These are phyloP conservation scores for Malus fusca DNA, from an alignment of 306 rosid genomes.

Conservation along the genomic window DNA sequence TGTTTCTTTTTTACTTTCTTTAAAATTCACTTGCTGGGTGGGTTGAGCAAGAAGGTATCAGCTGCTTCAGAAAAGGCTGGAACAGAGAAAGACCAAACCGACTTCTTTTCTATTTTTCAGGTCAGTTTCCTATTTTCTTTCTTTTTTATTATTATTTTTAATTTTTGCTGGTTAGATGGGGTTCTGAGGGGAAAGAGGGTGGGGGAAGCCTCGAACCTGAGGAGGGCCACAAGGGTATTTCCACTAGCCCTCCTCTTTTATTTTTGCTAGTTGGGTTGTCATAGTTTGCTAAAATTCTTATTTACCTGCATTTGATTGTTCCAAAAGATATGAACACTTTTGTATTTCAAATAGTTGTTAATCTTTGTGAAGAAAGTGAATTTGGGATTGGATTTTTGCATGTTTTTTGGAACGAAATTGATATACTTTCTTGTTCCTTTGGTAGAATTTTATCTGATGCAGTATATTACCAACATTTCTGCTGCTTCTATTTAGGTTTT, in stretches of 20 bases:
- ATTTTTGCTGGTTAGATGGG: background rate
- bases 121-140: constrained; percentile 1
- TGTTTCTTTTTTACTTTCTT: background rate
- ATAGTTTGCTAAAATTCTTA: background rate
- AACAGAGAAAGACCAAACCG: background rate
- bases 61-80: background rate
- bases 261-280: background rate
- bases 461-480: no score
- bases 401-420: no score
- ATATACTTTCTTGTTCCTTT: no score
- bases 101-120: constrained; percentile 5
- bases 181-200: no score
- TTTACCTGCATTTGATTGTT: background rate
- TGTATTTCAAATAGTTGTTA: background rate
- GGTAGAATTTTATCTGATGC: no score
- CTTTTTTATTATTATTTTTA: background rate
- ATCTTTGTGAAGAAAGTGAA: no score
- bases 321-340: background rate
- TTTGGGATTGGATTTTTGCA: no score
- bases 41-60: background rate
- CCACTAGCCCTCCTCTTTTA: background rate
- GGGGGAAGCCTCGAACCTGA: no score
- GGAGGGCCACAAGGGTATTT: no score
- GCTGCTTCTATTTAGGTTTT: no score
- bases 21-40: background rate